Evolutionary conservation across 1,139 yeast species (phyloP).

Genomic region (Candida pseudoviswanathii): DNA sequence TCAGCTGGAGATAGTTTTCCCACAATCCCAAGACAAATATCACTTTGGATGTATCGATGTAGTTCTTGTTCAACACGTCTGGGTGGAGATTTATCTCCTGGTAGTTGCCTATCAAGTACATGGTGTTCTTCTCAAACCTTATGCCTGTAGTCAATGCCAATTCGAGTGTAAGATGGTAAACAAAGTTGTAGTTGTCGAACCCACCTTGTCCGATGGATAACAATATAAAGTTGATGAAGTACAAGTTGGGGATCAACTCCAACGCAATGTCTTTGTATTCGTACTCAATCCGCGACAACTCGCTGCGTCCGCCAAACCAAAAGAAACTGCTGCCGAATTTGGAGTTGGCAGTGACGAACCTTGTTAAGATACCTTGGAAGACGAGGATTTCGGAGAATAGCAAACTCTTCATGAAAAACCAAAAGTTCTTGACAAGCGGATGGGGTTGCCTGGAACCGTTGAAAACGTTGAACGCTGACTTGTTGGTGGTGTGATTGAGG

Average conservation of each 20-base stretch:
- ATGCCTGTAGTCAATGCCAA: conserved; percentile 26
- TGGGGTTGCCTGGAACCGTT: conserved; percentile 16
- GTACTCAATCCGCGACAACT: conserved; percentile 13
- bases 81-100: conserved; percentile 41
- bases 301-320: conserved; percentile 10
- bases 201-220: conserved; percentile 70
- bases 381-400: conserved; percentile 55
- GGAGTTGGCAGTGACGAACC: conserved; percentile 27
- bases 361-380: conserved; percentile 55
- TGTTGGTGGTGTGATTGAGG: conserved; percentile 26
- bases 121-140: conserved; percentile 40
- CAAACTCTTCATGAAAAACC: conserved; percentile 44
- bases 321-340: conserved; percentile 6
- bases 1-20: conserved; percentile 55
- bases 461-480: conserved; percentile 25
- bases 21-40: conserved; percentile 59
- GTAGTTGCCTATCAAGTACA: conserved; percentile 42
- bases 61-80: conserved; percentile 31
- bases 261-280: conserved; percentile 36
- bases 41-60: conserved; percentile 50
- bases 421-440: conserved; percentile 27
- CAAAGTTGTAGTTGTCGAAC: conserved; percentile 68
- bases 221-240: conserved; percentile 55
- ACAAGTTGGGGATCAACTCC: conserved; percentile 49
- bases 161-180: conserved; percentile 56